Evolutionary conservation across 345 rosid genomes (phyloP), one percentile per base, ranked within the genome.

Genomic region (Turnera subulata): DNA sequence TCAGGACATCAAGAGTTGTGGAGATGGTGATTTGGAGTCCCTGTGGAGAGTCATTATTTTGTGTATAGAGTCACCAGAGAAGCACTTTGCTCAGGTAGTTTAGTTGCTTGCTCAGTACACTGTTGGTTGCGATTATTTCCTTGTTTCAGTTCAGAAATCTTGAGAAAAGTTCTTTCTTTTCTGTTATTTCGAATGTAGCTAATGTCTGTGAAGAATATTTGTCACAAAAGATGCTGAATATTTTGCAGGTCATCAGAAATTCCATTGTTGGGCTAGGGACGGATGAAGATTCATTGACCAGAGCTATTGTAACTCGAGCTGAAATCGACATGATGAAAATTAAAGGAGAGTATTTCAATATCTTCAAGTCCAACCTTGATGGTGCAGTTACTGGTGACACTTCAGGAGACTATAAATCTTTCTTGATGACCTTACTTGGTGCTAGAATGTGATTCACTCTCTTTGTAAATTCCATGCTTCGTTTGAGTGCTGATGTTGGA

Each of bases 31-130:
- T 47, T 33, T 89, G 61, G 81, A 67, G 64, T 68, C 71, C 63
- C 74, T 92, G 9, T 45, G 83, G 73, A 59, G 63, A 67, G 72
- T 67, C 59, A 80, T 65, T n/a, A 67, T 86, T 39, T 50, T 56
- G 46, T 84, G 98, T 68, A 69, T 86, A 51, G 79, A 80, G 18
- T 58, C 60, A 49, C 98, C 97, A 2, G 94, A 84, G 78, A 85
- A 74, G 71, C 88, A 93, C 65, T 89, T 93, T 49, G 96, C 97
- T 25, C 79, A 84, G 92, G 98, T 82, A 50, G 24, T 60, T 19
- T 16, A 17, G n/a, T n/a, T 24, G 7, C 16, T 1, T 8, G 5
- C 4, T 29, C 35, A 3, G 16, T 10, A 40, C 11, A 16, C n/a
- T 45, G 1, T 17, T 45, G 48, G 6, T 45, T 45, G 35, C 35